Evolutionary conservation across 768 basidiomycete species (phyloP).

Genomic region (Lentinula sp.): DNA sequence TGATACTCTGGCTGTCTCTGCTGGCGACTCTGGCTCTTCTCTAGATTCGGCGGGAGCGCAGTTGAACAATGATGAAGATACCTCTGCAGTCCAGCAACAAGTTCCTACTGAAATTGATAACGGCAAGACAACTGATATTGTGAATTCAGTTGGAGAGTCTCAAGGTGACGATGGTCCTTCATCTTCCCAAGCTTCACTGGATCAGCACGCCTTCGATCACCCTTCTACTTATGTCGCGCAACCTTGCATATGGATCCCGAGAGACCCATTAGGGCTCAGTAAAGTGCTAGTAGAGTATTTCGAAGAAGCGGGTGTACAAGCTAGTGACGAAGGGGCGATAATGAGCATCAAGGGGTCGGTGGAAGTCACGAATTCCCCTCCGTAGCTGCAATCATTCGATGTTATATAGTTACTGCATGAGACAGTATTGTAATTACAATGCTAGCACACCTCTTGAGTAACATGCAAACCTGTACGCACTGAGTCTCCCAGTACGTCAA

Average conservation of each 20-base stretch:
- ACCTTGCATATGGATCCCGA: conserved; percentile 42
- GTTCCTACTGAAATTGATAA: conserved; percentile 9
- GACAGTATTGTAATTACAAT: too few relatives aligned
- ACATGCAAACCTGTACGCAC: too few relatives aligned
- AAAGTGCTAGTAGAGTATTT: conserved; percentile 29
- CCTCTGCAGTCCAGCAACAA: conserved; percentile 21
- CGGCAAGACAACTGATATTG: not conserved
- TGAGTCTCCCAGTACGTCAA: too few relatives aligned
- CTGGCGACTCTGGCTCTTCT: not conserved
- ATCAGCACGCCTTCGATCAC: conserved; percentile 42
- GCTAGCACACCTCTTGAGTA: too few relatives aligned
- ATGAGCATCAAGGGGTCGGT: conserved; percentile 38
- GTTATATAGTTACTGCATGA: too few relatives aligned
- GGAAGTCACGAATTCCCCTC: conserved; percentile 38
- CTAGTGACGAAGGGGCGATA: conserved; percentile 37
- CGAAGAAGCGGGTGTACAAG: conserved; percentile 30
- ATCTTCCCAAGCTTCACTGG: conserved; percentile 6
- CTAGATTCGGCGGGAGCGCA: not conserved
- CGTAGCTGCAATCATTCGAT: conserved; percentile 7
- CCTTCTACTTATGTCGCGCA: conserved; percentile 41
- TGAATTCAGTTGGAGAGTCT: conserved; percentile 10
- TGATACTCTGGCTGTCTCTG: not conserved
- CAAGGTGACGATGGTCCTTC: conserved; percentile 15
- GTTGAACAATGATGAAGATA: conserved; percentile 6
- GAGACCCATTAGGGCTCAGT: conserved; percentile 36